Percentiles rank a stretch among this genome's conserved stretches.
Evolutionary conservation across 2,329 filamentous ascomycete species (phyloP).

Genomic region (Microsporum audouinii): DNA sequence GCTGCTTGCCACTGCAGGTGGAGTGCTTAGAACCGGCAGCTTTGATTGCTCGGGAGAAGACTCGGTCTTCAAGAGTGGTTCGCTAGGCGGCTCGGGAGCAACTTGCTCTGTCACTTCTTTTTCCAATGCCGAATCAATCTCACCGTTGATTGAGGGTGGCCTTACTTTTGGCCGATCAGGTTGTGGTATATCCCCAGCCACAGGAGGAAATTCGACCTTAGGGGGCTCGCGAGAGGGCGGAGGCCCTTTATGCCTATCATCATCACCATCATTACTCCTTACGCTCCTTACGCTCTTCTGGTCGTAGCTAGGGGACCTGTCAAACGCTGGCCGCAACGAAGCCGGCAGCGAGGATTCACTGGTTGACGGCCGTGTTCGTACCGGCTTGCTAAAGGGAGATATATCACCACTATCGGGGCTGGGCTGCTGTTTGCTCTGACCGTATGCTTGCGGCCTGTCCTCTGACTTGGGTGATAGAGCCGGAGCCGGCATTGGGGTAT

Average conservation of each 20-base stretch:
- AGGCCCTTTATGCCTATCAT: not conserved
- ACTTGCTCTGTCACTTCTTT: not conserved
- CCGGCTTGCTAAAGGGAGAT: not conserved
- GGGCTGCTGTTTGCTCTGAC: not conserved
- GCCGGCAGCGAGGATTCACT: not conserved
- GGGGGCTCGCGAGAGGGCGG: not conserved
- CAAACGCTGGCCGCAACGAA: conserved; percentile 2
- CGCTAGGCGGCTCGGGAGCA: not conserved
- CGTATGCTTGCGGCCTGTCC: not conserved
- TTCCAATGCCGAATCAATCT: not conserved
- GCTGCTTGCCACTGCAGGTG: not conserved
- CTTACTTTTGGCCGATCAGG: conserved; percentile 5
- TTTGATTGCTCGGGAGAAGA: not conserved
- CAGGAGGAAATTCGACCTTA: not conserved
- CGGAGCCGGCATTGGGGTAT: not conserved
- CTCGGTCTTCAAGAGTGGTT: not conserved
- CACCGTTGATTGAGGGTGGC: not conserved
- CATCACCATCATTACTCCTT: not conserved
- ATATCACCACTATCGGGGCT: not conserved
- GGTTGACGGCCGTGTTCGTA: not conserved
- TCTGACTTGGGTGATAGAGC: conserved; percentile 1
- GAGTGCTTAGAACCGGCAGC: not conserved
- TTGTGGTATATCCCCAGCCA: not conserved
- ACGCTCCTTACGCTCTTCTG: not conserved
- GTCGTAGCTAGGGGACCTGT: conserved; percentile 1